A percentile compares a stretch with the other conserved stretches of the same genome.
Conservation (phyloP, 1,139 yeast genomes). For the Diutina scorzettiae region DNA sequence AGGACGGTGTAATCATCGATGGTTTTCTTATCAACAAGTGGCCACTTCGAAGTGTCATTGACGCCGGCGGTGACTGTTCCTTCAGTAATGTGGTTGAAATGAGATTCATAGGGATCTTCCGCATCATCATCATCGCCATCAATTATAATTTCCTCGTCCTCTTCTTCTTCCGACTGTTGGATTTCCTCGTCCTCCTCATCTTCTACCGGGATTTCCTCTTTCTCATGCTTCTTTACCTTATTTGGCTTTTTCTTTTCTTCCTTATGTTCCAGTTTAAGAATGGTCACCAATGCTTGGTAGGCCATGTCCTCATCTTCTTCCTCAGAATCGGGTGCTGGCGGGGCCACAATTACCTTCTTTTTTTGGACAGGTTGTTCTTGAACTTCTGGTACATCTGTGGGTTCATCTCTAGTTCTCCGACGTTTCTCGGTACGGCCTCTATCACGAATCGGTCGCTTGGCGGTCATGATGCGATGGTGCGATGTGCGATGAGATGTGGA, state of each 20-base stretch:
- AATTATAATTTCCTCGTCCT: conserved; percentile 14
- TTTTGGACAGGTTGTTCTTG: not conserved
- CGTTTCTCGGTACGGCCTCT: conserved; percentile 3
- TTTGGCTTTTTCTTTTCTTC: conserved; percentile 12
- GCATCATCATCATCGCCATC: conserved; percentile 14
- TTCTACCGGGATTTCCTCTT: conserved; percentile 21
- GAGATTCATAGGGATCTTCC: conserved; percentile 63
- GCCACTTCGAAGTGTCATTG: conserved; percentile 9
- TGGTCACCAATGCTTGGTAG: conserved; percentile 64
- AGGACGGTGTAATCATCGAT: conserved; percentile 14
- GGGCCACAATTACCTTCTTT: not conserved
- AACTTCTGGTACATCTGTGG: not conserved
- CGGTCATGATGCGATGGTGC: not conserved
- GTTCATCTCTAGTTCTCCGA: conserved; percentile 15
- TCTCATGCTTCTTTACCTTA: conserved; percentile 8
- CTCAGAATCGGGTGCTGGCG: not conserved
- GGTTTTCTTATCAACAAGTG: not conserved
- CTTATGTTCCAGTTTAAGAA: conserved; percentile 44
- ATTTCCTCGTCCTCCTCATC: conserved; percentile 20
- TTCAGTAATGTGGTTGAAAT: conserved; percentile 47
- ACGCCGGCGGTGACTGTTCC: conserved; percentile 27
- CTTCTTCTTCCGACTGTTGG: conserved; percentile 15
- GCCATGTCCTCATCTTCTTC: conserved; percentile 21
- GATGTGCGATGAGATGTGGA: conserved; percentile 1
- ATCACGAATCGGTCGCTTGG: conserved; percentile 4